Conservation (phyloP, 768 basidiomycete genomes). For the Russula abietina region DNA sequence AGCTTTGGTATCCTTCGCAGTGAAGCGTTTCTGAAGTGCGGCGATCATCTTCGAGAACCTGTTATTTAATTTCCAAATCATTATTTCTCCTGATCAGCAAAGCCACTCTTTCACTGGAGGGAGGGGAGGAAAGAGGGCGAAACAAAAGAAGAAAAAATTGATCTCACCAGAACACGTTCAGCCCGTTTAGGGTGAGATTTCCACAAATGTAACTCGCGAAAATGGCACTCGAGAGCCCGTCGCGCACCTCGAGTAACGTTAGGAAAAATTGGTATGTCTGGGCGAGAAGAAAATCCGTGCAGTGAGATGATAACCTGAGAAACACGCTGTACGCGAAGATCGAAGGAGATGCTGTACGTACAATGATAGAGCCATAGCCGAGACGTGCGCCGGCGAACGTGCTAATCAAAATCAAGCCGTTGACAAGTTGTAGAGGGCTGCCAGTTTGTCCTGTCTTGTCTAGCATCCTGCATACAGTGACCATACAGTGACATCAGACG, state of each 20-base stretch:
- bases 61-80: not conserved
- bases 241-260: conserved; percentile 50
- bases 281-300: not conserved
- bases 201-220: conserved; percentile 49
- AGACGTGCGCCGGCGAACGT: conserved; percentile 69
- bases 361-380: conserved; percentile 56
- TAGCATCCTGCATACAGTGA: conserved; percentile 51
- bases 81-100: not conserved
- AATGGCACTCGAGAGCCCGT: conserved; percentile 43
- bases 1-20: conserved; percentile 22
- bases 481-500: not conserved
- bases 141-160: not conserved
- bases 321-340: not conserved
- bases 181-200: conserved; percentile 58
- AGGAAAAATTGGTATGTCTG: conserved; percentile 65
- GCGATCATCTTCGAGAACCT: conserved; percentile 75
- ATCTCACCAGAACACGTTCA: conserved; percentile 76
- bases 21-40: conserved; percentile 59
- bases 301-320: not conserved
- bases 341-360: conserved; percentile 22
- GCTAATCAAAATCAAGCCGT: conserved; percentile 59
- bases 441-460: conserved; percentile 75
- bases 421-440: conserved; percentile 57
- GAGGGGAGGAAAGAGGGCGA: not conserved
- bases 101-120: not conserved